Conservation (phyloP, 257 asterid species). For the Schizonepeta tenuifolia region DNA sequence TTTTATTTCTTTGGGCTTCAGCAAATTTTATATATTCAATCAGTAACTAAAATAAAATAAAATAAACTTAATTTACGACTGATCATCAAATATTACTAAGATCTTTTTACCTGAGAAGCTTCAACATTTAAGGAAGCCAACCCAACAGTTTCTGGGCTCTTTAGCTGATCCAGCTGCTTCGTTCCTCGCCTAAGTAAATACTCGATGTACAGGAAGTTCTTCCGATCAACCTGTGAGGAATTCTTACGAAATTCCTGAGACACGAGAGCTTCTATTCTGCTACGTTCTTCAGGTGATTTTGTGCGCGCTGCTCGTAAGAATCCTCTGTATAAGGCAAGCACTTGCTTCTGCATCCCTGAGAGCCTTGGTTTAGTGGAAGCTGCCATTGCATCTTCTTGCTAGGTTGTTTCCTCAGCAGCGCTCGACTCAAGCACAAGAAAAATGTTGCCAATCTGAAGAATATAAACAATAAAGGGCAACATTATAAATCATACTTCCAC, state of each 20-base stretch:
- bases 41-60: too few relatives aligned
- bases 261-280: slow-evolving; percentile 64
- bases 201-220: slow-evolving; percentile 76
- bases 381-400: slow-evolving; percentile 54
- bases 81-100: background rate
- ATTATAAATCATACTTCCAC: background rate
- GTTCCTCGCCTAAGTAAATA: slow-evolving; percentile 77
- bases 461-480: background rate
- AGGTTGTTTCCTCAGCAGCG: slow-evolving; percentile 6
- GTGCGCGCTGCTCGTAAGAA: slow-evolving; percentile 79
- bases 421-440: background rate
- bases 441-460: slow-evolving; percentile 10
- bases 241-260: slow-evolving; percentile 73
- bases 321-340: slow-evolving; percentile 78
- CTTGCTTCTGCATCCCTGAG: slow-evolving; percentile 95
- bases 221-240: slow-evolving; percentile 70
- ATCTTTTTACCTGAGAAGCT: slow-evolving; percentile 40
- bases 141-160: slow-evolving; percentile 69
- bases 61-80: background rate
- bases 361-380: slow-evolving; percentile 60
- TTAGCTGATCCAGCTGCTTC: slow-evolving; percentile 86
- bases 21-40: too few relatives aligned
- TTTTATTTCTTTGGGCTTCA: too few relatives aligned
- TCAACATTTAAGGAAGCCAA: slow-evolving; percentile 56
- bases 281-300: slow-evolving; percentile 72